A percentile compares a stretch with the other conserved stretches of the same genome.
Evolutionary conservation across 208 protist species (phyloP).

Genomic region (Trypanosomatidae sp.): DNA sequence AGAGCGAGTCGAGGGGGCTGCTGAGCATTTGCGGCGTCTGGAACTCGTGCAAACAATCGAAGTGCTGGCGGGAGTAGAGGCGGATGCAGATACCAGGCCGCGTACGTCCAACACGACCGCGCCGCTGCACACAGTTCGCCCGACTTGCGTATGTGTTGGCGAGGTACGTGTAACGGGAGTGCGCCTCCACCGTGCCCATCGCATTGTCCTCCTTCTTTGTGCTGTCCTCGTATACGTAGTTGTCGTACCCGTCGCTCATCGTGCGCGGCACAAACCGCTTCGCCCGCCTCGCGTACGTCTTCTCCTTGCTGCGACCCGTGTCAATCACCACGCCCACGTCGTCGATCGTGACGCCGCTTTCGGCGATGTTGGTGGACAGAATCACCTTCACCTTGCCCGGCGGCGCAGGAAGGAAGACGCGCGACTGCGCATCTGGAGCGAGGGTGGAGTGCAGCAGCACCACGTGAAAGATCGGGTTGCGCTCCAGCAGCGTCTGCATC

Average conservation of each 20-base stretch:
- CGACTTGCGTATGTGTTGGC: slow-evolving; percentile 85
- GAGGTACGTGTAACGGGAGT: too few species aligned
- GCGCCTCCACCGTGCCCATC: slow-evolving; percentile 53
- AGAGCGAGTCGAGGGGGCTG: slow-evolving; percentile 92
- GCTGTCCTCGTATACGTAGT: too few species aligned
- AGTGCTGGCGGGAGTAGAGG: slow-evolving; percentile 89
- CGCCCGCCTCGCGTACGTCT: slow-evolving; percentile 86
- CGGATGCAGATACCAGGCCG: slow-evolving; percentile 93
- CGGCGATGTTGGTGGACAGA: slow-evolving; percentile 99
- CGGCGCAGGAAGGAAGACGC: slow-evolving; percentile 96
- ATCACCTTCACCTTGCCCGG: slow-evolving; percentile 94
- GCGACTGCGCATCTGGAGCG: slow-evolving; percentile 95
- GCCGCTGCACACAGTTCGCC: slow-evolving; percentile 93
- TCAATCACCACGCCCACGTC: slow-evolving; percentile 98
- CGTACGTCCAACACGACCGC: slow-evolving; percentile 94
- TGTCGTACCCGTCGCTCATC: too few species aligned
- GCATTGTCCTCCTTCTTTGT: neutral
- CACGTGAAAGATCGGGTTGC: slow-evolving; percentile 64
- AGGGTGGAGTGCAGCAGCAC: slow-evolving; percentile 93
- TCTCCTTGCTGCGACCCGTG: slow-evolving; percentile 95
- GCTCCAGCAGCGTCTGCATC: slow-evolving; percentile 74
- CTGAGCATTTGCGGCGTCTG: slow-evolving; percentile 95
- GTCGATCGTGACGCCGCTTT: slow-evolving; percentile 99
- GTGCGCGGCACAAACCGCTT: slow-evolving; percentile 25
- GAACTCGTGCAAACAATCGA: slow-evolving; percentile 75